Evolutionary conservation across 768 basidiomycete genomes (phyloP).

Genomic region (Rossbeevera mucosa): DNA sequence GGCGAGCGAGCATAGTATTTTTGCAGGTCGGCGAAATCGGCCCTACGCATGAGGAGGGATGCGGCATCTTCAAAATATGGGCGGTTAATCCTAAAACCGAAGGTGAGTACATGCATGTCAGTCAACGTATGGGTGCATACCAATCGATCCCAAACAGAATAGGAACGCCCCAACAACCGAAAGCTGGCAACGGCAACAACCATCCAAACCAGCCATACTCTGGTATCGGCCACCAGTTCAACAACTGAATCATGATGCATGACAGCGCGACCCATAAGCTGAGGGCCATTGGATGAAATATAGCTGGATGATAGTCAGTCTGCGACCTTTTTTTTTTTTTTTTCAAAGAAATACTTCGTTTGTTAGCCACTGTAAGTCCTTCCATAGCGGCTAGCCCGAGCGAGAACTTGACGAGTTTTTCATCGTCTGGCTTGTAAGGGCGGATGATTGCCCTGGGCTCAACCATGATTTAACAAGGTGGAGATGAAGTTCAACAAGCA

Average conservation of each 20-base stretch:
- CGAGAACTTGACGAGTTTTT: constrained; percentile 58
- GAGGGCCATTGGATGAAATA: constrained; percentile 58
- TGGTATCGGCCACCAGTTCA: constrained; percentile 65
- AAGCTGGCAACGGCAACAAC: constrained; percentile 58
- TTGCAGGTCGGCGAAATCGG: constrained; percentile 51
- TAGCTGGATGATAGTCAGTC: constrained; percentile 29
- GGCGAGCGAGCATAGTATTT: constrained; percentile 56
- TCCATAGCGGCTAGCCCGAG: constrained; percentile 66
- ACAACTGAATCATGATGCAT: constrained; percentile 50
- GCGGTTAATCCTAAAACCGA: constrained; percentile 51
- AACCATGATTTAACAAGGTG: constrained; percentile 32
- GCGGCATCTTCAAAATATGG: constrained; percentile 57
- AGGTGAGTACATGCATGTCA: neutral
- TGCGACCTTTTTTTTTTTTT: neutral
- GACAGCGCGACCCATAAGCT: constrained; percentile 60
- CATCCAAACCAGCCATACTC: constrained; percentile 44
- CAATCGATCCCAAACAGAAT: constrained; percentile 68
- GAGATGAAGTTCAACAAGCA: neutral
- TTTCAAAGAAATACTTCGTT: constrained; percentile 35
- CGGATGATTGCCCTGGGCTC: constrained; percentile 50
- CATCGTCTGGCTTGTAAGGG: constrained; percentile 44
- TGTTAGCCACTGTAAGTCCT: constrained; percentile 63
- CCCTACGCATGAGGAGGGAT: constrained; percentile 46
- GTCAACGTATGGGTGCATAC: constrained; percentile 33
- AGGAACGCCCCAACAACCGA: constrained; percentile 59